Evolutionary conservation across 805 yeast species (phyloP).

Genomic region (Candida boidinii): DNA sequence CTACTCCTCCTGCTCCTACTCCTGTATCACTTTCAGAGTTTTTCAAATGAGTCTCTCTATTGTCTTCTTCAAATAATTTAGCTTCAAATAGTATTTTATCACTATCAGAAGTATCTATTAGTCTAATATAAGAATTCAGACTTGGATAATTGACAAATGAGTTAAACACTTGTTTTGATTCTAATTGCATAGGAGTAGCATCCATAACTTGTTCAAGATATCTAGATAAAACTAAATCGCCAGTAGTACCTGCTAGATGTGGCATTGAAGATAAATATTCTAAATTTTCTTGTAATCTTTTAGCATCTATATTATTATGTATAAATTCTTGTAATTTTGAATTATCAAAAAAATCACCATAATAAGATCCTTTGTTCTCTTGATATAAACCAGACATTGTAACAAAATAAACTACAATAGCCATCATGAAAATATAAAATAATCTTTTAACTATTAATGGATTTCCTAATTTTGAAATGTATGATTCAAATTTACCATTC

Average conservation of each 20-base stretch:
- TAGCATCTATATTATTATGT: slow-evolving; percentile 41
- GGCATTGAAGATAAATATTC: slow-evolving; percentile 76
- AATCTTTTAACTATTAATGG: slow-evolving; percentile 77
- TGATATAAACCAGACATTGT: slow-evolving; percentile 51
- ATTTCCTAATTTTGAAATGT: slow-evolving; percentile 65
- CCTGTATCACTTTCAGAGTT: slow-evolving; percentile 10
- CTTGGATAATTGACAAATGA: slow-evolving; percentile 64
- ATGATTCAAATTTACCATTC: slow-evolving; percentile 42
- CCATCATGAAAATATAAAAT: slow-evolving; percentile 58
- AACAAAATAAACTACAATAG: slow-evolving; percentile 47
- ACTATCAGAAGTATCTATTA: too few relatives aligned
- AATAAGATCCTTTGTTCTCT: slow-evolving; percentile 25
- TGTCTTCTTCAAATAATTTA: slow-evolving; percentile 12
- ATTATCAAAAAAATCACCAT: slow-evolving; percentile 60
- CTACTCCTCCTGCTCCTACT: too few relatives aligned
- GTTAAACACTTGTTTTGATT: slow-evolving; percentile 41
- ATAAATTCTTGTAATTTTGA: slow-evolving; percentile 41
- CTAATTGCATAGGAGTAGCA: slow-evolving; percentile 44
- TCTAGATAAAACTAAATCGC: slow-evolving; percentile 64
- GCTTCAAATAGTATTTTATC: too few relatives aligned
- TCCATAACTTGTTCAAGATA: slow-evolving; percentile 54
- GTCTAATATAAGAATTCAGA: too few relatives aligned
- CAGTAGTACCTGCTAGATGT: slow-evolving; percentile 82
- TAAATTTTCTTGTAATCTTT: slow-evolving; percentile 52
- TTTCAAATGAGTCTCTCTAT: slow-evolving; percentile 13